Evolutionary conservation across 2,329 filamentous ascomycete genomes (phyloP), one percentile per base, ranked within the genome.

Genomic region (Colletotrichum neosansevieriae): DNA sequence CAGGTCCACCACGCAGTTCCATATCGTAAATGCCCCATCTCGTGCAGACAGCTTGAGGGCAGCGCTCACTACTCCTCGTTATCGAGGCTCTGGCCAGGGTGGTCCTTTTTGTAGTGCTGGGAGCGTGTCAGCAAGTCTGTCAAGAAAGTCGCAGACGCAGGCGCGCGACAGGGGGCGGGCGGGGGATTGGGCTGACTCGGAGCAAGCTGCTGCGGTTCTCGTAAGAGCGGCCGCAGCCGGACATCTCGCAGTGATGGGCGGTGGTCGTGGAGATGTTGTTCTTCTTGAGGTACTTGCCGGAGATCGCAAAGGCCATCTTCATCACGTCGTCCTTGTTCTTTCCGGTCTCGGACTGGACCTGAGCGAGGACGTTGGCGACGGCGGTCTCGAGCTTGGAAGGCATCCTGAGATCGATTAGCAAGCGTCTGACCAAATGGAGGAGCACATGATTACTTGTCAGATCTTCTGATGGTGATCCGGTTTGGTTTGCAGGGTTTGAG

Each of bases 41-140:
- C 7, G 3, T 15, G 4, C 36, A 13, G 10, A 13, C 5, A 6
- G 11, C 36, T 13, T 4, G 10, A 15, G 7, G 15, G 6, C 0
- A 1, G 29, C 2, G 4, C 5, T 12, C 12, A 51, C 34, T 19
- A 51, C 17, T 19, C 51, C 17, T 54, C 51, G 17, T 21, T 17
- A 15, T 40, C 51, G 1, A 34, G 51, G 34, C 34, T 40, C 51
- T 54, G 32, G 11, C 51, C 51, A 7, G 32, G 24, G 17, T 54
- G 51, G 51, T 54, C 51, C 34, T 40, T 54, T n/a, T 54, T 54
- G 51, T 40, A 54, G 17, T 54, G 51, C 51, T 54, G 51, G 6
- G 13, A 40, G 3, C 21, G 13, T 9, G 49, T 51, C n/a, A 51
- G 29, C 29, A 54, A 9, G 6, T 40, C 42, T 6, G 42, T 45